Evolutionary conservation across 192 early-diverging fungal genomes (phyloP).

Genomic region (Globomyces pollinis-pini): DNA sequence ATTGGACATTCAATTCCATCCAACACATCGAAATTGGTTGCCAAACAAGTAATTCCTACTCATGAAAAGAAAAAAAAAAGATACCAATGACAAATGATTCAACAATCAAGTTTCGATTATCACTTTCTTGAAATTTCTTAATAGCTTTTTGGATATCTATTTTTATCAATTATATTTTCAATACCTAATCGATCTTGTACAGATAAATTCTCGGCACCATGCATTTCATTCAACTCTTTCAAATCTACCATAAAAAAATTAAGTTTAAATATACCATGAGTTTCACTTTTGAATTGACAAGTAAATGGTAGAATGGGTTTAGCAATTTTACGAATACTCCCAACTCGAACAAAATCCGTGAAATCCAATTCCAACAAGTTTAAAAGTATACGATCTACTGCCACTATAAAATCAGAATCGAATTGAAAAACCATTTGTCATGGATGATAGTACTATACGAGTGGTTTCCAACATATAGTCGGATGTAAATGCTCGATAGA

Average conservation of each 20-base stretch:
- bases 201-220: background rate
- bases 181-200: background rate
- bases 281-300: too few relatives aligned
- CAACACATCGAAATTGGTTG: slow-evolving; percentile 67
- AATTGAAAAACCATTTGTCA: slow-evolving; percentile 50
- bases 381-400: slow-evolving; percentile 39
- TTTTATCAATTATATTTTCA: background rate
- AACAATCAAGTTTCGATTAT: slow-evolving; percentile 35
- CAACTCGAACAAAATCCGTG: slow-evolving; percentile 37
- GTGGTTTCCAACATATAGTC: slow-evolving; percentile 16
- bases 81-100: slow-evolving; percentile 44
- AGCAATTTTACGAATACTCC: slow-evolving; percentile 43
- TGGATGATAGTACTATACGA: slow-evolving; percentile 28
- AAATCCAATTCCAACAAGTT: slow-evolving; percentile 26
- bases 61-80: too few relatives aligned
- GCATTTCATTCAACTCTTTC: slow-evolving; percentile 2
- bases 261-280: slow-evolving; percentile 16
- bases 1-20: slow-evolving; percentile 50
- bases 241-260: slow-evolving; percentile 8
- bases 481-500: slow-evolving; percentile 10
- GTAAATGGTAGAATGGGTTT: slow-evolving; percentile 37
- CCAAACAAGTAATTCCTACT: slow-evolving; percentile 78
- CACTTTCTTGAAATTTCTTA: slow-evolving; percentile 29
- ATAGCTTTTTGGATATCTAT: slow-evolving; percentile 41
- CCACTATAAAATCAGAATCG: slow-evolving; percentile 16